These are phyloP conservation scores for Trichoderma oligosporum DNA, from an alignment of 2,329 filamentous ascomycete genomes.

Conservation along the genomic window DNA sequence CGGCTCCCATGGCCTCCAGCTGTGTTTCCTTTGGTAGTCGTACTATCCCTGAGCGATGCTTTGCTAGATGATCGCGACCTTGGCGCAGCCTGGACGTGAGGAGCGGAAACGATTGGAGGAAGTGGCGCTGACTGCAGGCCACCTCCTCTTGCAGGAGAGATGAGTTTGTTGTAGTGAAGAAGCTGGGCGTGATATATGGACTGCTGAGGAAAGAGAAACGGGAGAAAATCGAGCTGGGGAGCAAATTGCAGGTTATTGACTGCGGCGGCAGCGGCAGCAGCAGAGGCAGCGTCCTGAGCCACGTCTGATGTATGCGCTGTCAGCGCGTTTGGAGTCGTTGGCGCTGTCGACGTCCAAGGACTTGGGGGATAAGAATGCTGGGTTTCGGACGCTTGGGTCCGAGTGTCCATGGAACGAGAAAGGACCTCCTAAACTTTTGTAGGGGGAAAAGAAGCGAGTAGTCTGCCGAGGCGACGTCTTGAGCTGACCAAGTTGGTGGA, in stretches of 20 bases:
- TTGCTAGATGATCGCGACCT: slow-evolving; percentile 59
- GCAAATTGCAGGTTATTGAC: slow-evolving; percentile 34
- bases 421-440: slow-evolving; percentile 20
- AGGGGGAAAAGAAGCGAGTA: slow-evolving; percentile 6
- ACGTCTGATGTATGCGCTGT: slow-evolving; percentile 31
- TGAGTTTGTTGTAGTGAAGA: slow-evolving; percentile 62
- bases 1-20: slow-evolving; percentile 64
- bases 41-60: slow-evolving; percentile 52
- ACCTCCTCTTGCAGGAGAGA: slow-evolving; percentile 53
- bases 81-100: slow-evolving; percentile 53
- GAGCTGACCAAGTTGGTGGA: slow-evolving; percentile 1
- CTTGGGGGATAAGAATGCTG: slow-evolving; percentile 38
- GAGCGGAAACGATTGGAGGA: slow-evolving; percentile 52
- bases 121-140: slow-evolving; percentile 55
- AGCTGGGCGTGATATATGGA: slow-evolving; percentile 59
- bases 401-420: slow-evolving; percentile 38
- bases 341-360: slow-evolving; percentile 32
- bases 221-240: slow-evolving; percentile 51
- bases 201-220: slow-evolving; percentile 57
- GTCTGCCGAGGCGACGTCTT: slow-evolving; percentile 18
- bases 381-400: slow-evolving; percentile 36
- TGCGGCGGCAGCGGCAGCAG: slow-evolving; percentile 26
- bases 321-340: slow-evolving; percentile 26
- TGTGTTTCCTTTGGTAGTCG: slow-evolving; percentile 44
- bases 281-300: slow-evolving; percentile 29